Base-by-base conservation (phyloP, 805 yeast genomes). In the Zygotorulaspora chibaensis region DNA sequence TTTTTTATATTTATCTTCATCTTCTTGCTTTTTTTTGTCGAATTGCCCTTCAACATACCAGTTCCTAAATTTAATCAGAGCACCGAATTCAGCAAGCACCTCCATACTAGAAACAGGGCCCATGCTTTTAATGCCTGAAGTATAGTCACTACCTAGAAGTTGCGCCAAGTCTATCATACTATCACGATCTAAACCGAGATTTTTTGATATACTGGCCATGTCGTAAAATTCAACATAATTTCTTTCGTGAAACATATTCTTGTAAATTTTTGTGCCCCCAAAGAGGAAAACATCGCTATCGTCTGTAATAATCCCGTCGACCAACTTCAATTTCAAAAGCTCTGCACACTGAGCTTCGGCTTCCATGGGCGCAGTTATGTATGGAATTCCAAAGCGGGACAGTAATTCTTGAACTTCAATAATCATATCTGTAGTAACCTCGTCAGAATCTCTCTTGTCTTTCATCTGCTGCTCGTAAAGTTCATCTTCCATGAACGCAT, bases 261-360 rank as follows among this genome's bases (percentile, higher is more conserved):
- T 84, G 66, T 91, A 93, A 2, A 93, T 79, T 35, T 69, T 73
- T 43, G 79, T 79, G 1, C 96, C 96, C 0, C 98, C 98, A 71
- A 93, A 93, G 30, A 93, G 65, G 56, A 93, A 93, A 40, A 95
- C 89, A 75, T 93, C 99, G 54, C 96, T 87, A 70, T 93, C 99
- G 67, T 93, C 99, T 0, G 99, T 93, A 18, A 93, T 83, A 5
- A 93, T 84, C 0, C 99, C 99, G 65, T 93, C 98, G 3, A 91
- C 96, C 15, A 93, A 69, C 0, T 76, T 79, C 17, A 89, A 63
- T n/a, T 65, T 59, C 33, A 80, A 65, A 6, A 93, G 67, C 53
- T 84, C 87, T 0, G 96, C 96, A 68, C 99, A 93, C 59, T 93
- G 99, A 0, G 99, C 98, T 68, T 93, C 99, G 1, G 99, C 99